Conservation (phyloP, 305 asterid species). For the Fraxinus albicans region DNA sequence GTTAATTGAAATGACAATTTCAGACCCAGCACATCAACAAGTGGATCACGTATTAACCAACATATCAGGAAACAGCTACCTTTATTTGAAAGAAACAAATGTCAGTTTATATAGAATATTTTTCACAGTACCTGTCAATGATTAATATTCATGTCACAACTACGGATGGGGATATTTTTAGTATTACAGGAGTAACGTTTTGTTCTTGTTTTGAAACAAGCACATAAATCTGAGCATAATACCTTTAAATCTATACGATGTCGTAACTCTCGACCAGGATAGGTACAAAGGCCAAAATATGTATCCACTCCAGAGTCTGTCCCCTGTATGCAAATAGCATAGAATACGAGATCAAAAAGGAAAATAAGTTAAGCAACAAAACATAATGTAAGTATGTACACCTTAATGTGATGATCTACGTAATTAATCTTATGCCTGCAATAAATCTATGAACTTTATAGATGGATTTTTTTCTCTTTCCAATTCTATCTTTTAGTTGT, state of each 20-base stretch:
- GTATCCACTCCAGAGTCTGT: slow-evolving; percentile 92
- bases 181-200: slow-evolving; percentile 5
- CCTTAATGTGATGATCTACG: neutral
- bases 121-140: slow-evolving; percentile 4
- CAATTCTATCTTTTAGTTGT: neutral
- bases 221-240: neutral
- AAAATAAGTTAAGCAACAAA: slow-evolving; percentile 12
- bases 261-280: slow-evolving; percentile 78
- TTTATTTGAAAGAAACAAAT: neutral
- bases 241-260: slow-evolving; percentile 95
- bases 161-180: slow-evolving; percentile 2
- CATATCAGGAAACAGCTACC: neutral
- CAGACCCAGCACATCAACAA: neutral
- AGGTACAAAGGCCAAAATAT: slow-evolving; percentile 92
- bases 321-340: slow-evolving; percentile 44
- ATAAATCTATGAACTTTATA: neutral
- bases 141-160: neutral
- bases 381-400: neutral
- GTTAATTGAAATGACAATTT: neutral
- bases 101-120: neutral
- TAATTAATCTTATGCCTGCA: neutral
- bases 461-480: neutral
- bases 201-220: neutral
- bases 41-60: neutral
- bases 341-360: slow-evolving; percentile 12